Evolutionary conservation across 2,329 filamentous ascomycete genomes (phyloP), one percentile per base, ranked within the genome.

Genomic region (Trichoderma cornu-damae): DNA sequence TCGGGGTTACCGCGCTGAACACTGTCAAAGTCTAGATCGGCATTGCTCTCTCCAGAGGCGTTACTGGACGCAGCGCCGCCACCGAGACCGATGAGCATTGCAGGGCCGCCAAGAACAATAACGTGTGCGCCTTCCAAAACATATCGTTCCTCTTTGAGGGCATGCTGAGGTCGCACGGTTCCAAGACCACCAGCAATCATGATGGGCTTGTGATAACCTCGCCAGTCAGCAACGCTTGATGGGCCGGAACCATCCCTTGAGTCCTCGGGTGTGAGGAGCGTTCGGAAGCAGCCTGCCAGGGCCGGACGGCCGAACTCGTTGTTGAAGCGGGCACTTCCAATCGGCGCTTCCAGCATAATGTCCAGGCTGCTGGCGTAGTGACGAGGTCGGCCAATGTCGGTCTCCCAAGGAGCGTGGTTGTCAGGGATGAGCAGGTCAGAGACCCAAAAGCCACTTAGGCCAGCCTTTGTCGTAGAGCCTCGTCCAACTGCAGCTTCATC

Each of bases 111-210:
- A 16, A 99, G 85, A 20, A 97, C 93, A 63, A 99, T 87, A 44
- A 96, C 82, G 69, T 93, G 89, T 16, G 92, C 91, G n/a, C 91
- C 93, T 51, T 91, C 83, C 52, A 86, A 86, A 16, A 99, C 94
- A 61, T 89, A 79, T 11, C 82, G 79, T 7, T 87, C 83, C 61
- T 89, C 82, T 75, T 99, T 99, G 59, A 96, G 79, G 2, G 94
- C 93, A 68, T 96, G 89, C 66, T 93, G 86, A 12, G 94, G 93
- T 58, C 94, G 79, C 28, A 97, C 93, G 5, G 89, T 96, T 48
- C 94, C 94, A 34, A 97, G 84, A 69, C 94, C 94, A 68, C 94
- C 94, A 61, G 94, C 94, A 74, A 99, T 90, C 90, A 96, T 96
- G 71, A 96, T 96, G 8, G 94, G 94, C 77, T 99, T 99, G 75